Base-by-base conservation (phyloP, 2,329 filamentous ascomycete species). In the Aspergillus floridensis region DNA sequence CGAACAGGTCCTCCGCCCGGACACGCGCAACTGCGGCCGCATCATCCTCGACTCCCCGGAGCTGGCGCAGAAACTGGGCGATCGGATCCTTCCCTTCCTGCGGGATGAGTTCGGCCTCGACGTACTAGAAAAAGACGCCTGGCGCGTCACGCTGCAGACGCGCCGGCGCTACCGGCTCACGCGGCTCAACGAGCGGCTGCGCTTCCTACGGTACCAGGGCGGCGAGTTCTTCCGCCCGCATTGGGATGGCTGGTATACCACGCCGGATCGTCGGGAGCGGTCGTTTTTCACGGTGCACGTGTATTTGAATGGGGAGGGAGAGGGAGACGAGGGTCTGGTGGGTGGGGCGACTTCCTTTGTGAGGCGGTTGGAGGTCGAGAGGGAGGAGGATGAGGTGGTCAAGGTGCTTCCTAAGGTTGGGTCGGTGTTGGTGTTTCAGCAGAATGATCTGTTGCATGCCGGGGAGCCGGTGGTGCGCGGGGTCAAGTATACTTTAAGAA, bases 191-290 rank as follows among this genome's bases (percentile, higher is more conserved):
- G 84, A 91, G 70, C 77, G 90, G 38, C 82, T 92, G 82, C 79
- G 91, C 31, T 92, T 93, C 67, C 75, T 95, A 57, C 87, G 84
- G 67, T 95, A 95, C 71, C 80, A 80, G 0, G 75, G 80, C 0
- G 90, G 89, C 0, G 86, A 92, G 66, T 93, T 87, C 70, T 95
- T 95, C 68, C 83, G 81, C 62, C 80, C 86, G 3, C 90, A 93
- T 70, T 86, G 82, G 62, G 90, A 93, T 68, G 86, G 84, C 0
- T 67, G 78, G 0, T 93, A 88, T 66, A 77, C 79, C 53, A 86
- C 85, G 16, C 79, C 81, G 0, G 81, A 85, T 56, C 76, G 78
- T 4, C 77, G 71, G n/a, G 79, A 84, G 68, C 68, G 74, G 12
- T 82, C 81, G 0, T 80, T 80, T 54, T 82, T 80, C 63, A 86